A percentile compares a stretch with the other conserved stretches of the same genome.
Evolutionary conservation across 306 rosid species (phyloP).

Genomic region (Cyclanthera cordifolia): DNA sequence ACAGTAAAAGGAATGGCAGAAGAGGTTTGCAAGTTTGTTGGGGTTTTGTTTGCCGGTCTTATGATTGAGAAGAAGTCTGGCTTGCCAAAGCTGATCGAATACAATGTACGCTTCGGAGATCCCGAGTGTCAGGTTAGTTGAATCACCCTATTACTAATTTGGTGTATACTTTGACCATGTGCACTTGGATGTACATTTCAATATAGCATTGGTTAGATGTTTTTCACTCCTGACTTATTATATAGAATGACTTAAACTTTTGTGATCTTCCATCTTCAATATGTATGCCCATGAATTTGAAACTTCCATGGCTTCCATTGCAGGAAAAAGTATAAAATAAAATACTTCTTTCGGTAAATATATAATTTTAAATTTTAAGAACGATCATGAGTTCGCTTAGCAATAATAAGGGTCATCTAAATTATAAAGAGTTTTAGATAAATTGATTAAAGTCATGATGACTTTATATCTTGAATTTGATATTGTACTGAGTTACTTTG

Average conservation of each 20-base stretch:
- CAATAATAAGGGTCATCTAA: too few species aligned
- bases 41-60: slow-evolving; percentile 86
- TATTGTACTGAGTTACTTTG: too few species aligned
- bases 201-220: not conserved
- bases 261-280: not conserved
- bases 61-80: slow-evolving; percentile 95
- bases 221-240: not conserved
- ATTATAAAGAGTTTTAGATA: too few species aligned
- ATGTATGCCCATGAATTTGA: not conserved
- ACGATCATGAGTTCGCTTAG: too few species aligned
- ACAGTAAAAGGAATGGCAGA: slow-evolving; percentile 89
- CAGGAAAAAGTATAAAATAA: not conserved
- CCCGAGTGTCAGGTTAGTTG: slow-evolving; percentile 95
- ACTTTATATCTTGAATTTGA: too few species aligned
- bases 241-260: not conserved
- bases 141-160: too few species aligned
- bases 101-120: slow-evolving; percentile 96
- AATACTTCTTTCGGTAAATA: not conserved
- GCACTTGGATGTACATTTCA: not conserved
- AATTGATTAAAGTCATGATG: too few species aligned
- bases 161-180: too few species aligned
- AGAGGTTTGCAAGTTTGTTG: slow-evolving; percentile 87
- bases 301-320: not conserved
- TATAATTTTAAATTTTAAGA: not conserved
- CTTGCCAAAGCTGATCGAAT: slow-evolving; percentile 83